phyloP scores from a whole-genome alignment of 1,284 basidiomycete genomes.

The Microbotryum saponariae region DNA sequence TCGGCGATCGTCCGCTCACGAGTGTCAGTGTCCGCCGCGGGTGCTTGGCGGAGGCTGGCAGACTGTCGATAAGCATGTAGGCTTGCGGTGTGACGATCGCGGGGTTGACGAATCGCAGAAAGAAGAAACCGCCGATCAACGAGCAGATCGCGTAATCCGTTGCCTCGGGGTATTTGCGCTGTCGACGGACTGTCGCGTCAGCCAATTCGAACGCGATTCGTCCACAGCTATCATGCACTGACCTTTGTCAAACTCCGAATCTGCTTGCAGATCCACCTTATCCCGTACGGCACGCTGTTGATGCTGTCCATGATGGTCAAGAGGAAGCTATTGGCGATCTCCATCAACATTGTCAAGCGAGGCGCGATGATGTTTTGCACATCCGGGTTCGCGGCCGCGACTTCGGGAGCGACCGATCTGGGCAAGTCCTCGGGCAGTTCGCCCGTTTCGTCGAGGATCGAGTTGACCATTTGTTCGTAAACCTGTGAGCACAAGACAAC shows the following conservation, averaged over 20 bases:
- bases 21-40: slow-evolving; percentile 90
- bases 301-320: slow-evolving; percentile 96
- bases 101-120: slow-evolving; percentile 98
- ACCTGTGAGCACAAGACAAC: slow-evolving; percentile 48
- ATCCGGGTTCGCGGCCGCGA: slow-evolving; percentile 84
- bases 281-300: slow-evolving; percentile 96
- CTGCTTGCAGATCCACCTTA: slow-evolving; percentile 99
- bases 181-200: slow-evolving; percentile 5
- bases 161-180: slow-evolving; percentile 97
- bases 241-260: slow-evolving; percentile 91
- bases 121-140: slow-evolving; percentile 98
- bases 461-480: slow-evolving; percentile 96
- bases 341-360: slow-evolving; percentile 94
- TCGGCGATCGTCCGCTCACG: slow-evolving; percentile 46
- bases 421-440: slow-evolving; percentile 81
- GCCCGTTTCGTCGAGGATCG: slow-evolving; percentile 94
- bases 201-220: slow-evolving; percentile 2
- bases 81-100: slow-evolving; percentile 99
- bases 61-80: slow-evolving; percentile 96
- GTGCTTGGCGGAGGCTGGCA: slow-evolving; percentile 77
- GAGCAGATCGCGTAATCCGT: slow-evolving; percentile 97
- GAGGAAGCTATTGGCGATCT: slow-evolving; percentile 95
- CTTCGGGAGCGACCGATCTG: slow-evolving; percentile 82
- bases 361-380: slow-evolving; percentile 97
- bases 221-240: slow-evolving; percentile 1